Percentiles rank a stretch among this genome's conserved stretches.
Conservation (phyloP, 2,329 filamentous ascomycete species). For the Mycosphaerelloides madeirae region DNA sequence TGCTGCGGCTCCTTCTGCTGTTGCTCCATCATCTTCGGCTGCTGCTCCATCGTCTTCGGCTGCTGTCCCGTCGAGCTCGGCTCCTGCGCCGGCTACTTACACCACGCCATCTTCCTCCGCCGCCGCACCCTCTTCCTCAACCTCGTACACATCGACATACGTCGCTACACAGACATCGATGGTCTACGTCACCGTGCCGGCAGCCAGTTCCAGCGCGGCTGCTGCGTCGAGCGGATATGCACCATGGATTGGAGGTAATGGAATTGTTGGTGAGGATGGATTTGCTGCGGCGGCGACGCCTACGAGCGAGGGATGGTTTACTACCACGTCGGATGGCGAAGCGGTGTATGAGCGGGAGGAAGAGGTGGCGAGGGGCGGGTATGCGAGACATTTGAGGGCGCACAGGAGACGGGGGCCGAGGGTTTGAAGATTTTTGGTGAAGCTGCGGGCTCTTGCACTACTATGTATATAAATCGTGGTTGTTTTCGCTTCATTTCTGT, state of each 20-base stretch:
- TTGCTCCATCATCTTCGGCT: background rate
- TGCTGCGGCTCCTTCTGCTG: background rate
- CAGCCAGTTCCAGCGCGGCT: background rate
- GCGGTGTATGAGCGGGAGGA: slow-evolving; percentile 4
- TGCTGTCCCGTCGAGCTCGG: background rate
- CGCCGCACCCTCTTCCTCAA: background rate
- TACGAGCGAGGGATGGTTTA: slow-evolving; percentile 8
- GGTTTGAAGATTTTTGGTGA: background rate
- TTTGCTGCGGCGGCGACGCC: slow-evolving; percentile 3
- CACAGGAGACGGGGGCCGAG: slow-evolving; percentile 21
- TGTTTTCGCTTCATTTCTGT: background rate
- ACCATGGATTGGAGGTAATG: slow-evolving; percentile 7
- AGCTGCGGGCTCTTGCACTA: background rate
- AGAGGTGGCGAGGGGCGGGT: slow-evolving; percentile 19
- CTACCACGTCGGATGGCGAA: slow-evolving; percentile 5
- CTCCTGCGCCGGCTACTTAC: background rate
- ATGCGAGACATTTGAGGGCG: slow-evolving; percentile 20
- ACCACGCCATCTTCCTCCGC: too few relatives aligned
- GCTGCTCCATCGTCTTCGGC: too few relatives aligned
- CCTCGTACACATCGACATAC: too few relatives aligned
- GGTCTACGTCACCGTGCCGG: slow-evolving; percentile 1
- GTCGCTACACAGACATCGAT: background rate
- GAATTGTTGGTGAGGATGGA: slow-evolving; percentile 3
- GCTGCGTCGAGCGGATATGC: slow-evolving; percentile 1
- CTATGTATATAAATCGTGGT: background rate